Conservation (phyloP, 2,329 filamentous ascomycete species). For the Metarhizium anisopliae region DNA sequence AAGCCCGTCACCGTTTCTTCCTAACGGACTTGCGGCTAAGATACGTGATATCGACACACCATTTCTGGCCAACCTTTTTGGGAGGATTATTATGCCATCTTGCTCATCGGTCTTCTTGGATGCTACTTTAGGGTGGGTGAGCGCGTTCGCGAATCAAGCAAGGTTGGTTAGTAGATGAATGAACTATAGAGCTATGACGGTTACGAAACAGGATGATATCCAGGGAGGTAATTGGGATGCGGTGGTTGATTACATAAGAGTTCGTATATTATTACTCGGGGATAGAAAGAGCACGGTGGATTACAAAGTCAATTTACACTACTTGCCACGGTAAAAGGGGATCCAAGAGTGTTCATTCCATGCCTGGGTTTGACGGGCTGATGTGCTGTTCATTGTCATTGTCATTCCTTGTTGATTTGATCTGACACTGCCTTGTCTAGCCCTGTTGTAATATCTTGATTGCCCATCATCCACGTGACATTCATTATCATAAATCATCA, state of each 20-base stretch:
- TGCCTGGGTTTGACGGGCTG: no score
- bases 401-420: no score
- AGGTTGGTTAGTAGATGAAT: background rate
- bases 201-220: background rate
- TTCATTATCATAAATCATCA: no score
- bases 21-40: conserved; percentile 10
- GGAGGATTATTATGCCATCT: background rate
- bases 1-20: conserved; percentile 28
- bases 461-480: no score
- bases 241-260: background rate
- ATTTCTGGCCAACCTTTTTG: background rate
- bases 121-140: background rate
- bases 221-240: background rate
- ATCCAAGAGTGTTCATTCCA: no score
- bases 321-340: background rate
- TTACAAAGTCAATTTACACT: background rate
- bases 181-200: background rate
- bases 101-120: background rate
- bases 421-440: no score
- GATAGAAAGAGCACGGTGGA: background rate
- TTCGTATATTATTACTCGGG: background rate
- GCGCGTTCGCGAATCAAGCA: background rate
- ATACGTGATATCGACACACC: background rate
- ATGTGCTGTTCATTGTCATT: no score
- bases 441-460: no score